Evolutionary conservation across 495 filamentous ascomycete species (phyloP).

Genomic region (Neurospora africana): DNA sequence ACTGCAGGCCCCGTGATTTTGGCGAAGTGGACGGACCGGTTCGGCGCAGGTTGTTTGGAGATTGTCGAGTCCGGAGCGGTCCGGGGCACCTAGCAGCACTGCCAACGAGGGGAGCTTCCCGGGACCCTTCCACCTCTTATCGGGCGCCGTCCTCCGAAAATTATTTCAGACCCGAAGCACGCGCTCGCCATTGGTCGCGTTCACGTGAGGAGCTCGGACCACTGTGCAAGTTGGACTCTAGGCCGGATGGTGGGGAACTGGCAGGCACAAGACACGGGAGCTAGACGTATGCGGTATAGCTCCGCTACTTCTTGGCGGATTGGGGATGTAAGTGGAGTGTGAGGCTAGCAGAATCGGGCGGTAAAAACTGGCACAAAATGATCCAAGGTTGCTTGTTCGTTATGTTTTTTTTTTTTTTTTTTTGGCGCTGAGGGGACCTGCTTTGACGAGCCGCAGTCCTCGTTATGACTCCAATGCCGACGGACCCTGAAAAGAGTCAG

Average conservation of each 20-base stretch:
- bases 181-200: slow-evolving; percentile 1
- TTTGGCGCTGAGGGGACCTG: background rate
- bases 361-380: slow-evolving; percentile 7
- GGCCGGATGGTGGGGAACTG: background rate
- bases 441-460: background rate
- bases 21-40: background rate
- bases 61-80: background rate
- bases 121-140: background rate
- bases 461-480: background rate
- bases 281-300: background rate
- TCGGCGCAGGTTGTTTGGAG: background rate
- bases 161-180: slow-evolving; percentile 10
- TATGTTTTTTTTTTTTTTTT: background rate
- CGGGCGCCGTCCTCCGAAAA: slow-evolving; percentile 11
- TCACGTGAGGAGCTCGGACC: slow-evolving; percentile 16
- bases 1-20: background rate
- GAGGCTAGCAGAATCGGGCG: slow-evolving; percentile 1
- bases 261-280: background rate
- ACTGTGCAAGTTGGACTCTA: background rate
- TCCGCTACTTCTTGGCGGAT: background rate
- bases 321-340: background rate
- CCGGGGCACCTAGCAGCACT: background rate
- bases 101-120: background rate
- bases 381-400: background rate
- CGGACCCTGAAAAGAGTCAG: background rate